These are phyloP conservation scores for Cytospora schulzeri DNA, from an alignment of 2,329 filamentous ascomycete genomes.

Conservation along the genomic window DNA sequence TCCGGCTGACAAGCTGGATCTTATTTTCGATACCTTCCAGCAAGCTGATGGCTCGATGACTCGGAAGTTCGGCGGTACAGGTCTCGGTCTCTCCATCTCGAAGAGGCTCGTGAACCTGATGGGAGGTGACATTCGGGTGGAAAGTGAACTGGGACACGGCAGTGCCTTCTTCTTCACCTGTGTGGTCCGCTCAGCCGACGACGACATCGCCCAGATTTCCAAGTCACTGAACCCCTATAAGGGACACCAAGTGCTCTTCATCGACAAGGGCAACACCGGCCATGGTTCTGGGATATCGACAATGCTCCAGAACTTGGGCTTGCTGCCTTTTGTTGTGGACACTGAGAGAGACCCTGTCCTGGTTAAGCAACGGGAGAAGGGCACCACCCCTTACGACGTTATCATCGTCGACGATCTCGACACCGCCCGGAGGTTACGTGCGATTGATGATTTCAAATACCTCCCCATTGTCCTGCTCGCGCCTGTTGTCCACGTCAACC, in stretches of 20 bases:
- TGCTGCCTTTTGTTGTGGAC: slow-evolving; percentile 82
- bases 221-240: slow-evolving; percentile 88
- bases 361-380: slow-evolving; percentile 54
- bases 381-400: slow-evolving; percentile 80
- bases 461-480: slow-evolving; percentile 92
- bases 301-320: slow-evolving; percentile 77
- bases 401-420: slow-evolving; percentile 94
- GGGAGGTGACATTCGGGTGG: slow-evolving; percentile 95
- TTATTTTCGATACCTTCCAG: slow-evolving; percentile 99
- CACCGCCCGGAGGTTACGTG: slow-evolving; percentile 81
- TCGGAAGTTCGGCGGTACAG: slow-evolving; percentile 92
- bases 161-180: slow-evolving; percentile 98
- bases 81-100: slow-evolving; percentile 90
- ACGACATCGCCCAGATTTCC: slow-evolving; percentile 75
- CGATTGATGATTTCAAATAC: slow-evolving; percentile 95
- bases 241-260: slow-evolving; percentile 89
- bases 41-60: slow-evolving; percentile 97
- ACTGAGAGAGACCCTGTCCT: slow-evolving; percentile 68
- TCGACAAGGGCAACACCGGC: slow-evolving; percentile 84
- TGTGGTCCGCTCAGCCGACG: slow-evolving; percentile 79
- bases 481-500: slow-evolving; percentile 83
- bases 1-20: slow-evolving; percentile 88
- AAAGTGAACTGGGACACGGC: slow-evolving; percentile 86
- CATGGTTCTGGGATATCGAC: slow-evolving; percentile 74
- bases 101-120: slow-evolving; percentile 94